Percentiles rank a stretch among this genome's conserved stretches.
phyloP scores from a whole-genome alignment of 139 green algal species.

The Limnomonas spitsbergensis region DNA sequence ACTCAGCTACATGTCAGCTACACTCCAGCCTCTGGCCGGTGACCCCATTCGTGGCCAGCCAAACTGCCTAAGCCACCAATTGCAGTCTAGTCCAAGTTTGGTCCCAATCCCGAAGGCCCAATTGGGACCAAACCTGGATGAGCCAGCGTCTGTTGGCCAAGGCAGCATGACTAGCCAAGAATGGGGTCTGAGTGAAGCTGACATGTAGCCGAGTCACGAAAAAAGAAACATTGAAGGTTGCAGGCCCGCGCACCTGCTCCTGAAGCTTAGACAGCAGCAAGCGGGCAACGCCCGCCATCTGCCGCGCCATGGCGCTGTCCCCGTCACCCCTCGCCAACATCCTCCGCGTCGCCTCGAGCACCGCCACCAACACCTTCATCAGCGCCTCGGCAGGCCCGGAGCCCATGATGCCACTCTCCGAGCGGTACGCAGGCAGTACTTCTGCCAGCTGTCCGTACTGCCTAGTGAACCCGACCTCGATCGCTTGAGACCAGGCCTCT shows the following conservation, averaged over 20 bases:
- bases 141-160: no score
- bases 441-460: conserved; percentile 39
- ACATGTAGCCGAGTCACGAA: no score
- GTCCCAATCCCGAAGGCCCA: no score
- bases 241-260: conserved; percentile 20
- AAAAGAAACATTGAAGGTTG: no score
- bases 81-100: no score
- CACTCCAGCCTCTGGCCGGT: no score
- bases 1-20: no score
- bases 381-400: conserved; percentile 30
- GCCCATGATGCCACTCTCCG: neutral
- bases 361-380: conserved; percentile 29
- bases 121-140: no score
- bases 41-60: no score
- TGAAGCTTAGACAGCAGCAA: conserved; percentile 52
- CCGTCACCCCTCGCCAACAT: conserved; percentile 29
- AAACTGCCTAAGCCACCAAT: no score
- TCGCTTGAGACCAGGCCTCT: conserved; percentile 53
- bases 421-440: conserved; percentile 10
- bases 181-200: no score
- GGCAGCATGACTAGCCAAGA: no score
- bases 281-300: conserved; percentile 28
- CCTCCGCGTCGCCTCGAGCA: conserved; percentile 20
- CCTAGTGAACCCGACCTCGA: conserved; percentile 51
- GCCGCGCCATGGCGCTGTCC: conserved; percentile 1